phyloP scores from a whole-genome alignment of 164 flowering plant species.

The Dillenia turbinata region DNA sequence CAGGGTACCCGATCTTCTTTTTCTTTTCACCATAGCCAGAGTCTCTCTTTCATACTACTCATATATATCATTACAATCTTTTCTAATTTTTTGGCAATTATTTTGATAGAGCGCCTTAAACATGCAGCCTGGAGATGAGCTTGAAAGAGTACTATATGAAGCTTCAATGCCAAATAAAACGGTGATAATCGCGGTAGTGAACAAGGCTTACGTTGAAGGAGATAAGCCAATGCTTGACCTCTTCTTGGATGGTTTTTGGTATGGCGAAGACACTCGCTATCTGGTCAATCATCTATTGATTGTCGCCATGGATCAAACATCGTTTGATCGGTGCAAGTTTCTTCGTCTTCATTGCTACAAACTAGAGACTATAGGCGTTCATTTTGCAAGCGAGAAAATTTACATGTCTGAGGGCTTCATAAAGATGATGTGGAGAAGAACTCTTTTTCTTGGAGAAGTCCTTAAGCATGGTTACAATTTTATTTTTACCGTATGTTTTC shows the following conservation, averaged over 20 bases:
- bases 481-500: constrained; percentile 61
- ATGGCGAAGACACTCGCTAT: constrained; percentile 51
- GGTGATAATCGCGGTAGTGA: constrained; percentile 10
- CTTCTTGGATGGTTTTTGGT: constrained; percentile 64
- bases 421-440: constrained; percentile 88
- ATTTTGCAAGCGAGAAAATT: constrained; percentile 55
- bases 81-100: no score
- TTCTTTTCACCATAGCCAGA: no score
- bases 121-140: no score
- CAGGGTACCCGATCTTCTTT: no score
- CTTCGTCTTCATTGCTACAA: constrained; percentile 50
- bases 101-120: no score
- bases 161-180: no score
- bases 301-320: constrained; percentile 51
- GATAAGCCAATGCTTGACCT: constrained; percentile 56
- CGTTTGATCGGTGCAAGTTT: constrained; percentile 56
- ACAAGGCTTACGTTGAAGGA: constrained; percentile 55
- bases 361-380: constrained; percentile 48
- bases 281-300: constrained; percentile 50
- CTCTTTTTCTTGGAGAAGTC: constrained; percentile 46
- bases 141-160: no score
- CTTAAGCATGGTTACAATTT: constrained; percentile 65
- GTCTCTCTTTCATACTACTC: no score
- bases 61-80: background rate
- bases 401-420: constrained; percentile 69